Conservation (phyloP, 768 basidiomycete species). For the Tricholoma sp. region DNA sequence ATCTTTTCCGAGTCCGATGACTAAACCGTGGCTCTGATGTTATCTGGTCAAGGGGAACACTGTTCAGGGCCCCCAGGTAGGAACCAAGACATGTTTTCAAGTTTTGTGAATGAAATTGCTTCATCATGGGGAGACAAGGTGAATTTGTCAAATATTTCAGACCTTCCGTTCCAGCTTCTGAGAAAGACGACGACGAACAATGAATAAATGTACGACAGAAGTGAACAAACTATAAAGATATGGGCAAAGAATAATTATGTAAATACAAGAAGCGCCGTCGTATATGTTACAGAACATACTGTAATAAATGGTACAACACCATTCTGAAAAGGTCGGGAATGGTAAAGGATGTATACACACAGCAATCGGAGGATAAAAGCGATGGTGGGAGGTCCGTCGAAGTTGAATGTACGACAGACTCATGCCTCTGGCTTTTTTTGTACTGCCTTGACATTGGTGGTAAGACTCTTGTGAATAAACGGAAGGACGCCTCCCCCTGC, state of each 20-base stretch:
- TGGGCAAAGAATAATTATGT: conserved; percentile 8
- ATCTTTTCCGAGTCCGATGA: no score
- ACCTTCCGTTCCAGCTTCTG: background rate
- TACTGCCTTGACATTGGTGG: conserved; percentile 41
- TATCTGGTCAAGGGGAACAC: no score
- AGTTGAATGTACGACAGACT: background rate
- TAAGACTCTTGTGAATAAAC: conserved; percentile 85
- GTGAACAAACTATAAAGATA: conserved; percentile 14
- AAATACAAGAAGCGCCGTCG: conserved; percentile 8
- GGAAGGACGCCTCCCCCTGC: conserved; percentile 86
- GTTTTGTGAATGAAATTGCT: no score
- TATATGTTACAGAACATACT: conserved; percentile 10
- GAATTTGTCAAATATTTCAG: background rate
- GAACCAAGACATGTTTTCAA: no score
- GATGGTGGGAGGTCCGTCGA: background rate
- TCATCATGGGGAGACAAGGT: background rate
- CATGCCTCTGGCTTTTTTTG: conserved; percentile 41
- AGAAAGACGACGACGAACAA: background rate
- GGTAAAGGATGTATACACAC: conserved; percentile 2
- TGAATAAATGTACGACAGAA: background rate
- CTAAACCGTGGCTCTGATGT: no score
- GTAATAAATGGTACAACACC: conserved; percentile 9
- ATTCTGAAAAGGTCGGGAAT: conserved; percentile 3
- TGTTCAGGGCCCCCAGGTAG: no score
- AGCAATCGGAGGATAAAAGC: background rate